Evolutionary conservation across 2,329 filamentous ascomycete genomes (phyloP).

Genomic region (Phoma sp.): DNA sequence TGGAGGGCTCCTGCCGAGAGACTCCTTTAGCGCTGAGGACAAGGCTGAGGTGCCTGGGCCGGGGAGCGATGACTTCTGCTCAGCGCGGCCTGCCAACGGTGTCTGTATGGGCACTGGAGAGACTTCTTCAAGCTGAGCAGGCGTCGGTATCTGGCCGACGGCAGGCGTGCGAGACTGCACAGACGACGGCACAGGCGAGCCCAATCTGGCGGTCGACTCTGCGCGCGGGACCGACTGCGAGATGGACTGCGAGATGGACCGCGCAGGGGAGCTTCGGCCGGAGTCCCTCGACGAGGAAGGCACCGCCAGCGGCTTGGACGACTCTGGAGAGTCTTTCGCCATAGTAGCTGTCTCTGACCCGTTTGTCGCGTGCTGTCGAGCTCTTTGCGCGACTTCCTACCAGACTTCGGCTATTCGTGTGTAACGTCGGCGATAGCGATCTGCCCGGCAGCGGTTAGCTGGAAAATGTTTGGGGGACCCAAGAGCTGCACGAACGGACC

Average conservation of each 20-base stretch:
- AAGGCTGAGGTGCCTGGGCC: constrained; percentile 88
- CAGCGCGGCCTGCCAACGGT: constrained; percentile 70
- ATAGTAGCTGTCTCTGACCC: constrained; percentile 4
- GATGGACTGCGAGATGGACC: constrained; percentile 45
- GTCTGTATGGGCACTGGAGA: constrained; percentile 54
- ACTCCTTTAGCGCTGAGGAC: constrained; percentile 83
- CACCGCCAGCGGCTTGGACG: constrained; percentile 38
- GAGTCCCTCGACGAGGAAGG: constrained; percentile 38
- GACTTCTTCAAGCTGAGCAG: constrained; percentile 54
- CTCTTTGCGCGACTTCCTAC: constrained; percentile 4
- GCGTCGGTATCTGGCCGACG: constrained; percentile 59
- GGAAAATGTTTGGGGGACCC: constrained; percentile 2
- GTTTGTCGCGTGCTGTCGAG: constrained; percentile 14
- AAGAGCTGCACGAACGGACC: constrained; percentile 10
- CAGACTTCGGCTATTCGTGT: constrained; percentile 31
- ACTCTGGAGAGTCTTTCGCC: constrained; percentile 19
- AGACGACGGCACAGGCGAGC: constrained; percentile 62
- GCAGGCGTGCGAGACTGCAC: constrained; percentile 54
- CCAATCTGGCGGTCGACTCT: constrained; percentile 62
- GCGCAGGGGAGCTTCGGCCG: constrained; percentile 35
- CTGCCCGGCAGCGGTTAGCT: constrained; percentile 8
- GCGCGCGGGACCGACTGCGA: constrained; percentile 57
- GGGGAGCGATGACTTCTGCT: constrained; percentile 64
- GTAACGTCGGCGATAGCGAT: constrained; percentile 26
- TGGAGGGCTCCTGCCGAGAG: constrained; percentile 73